These are phyloP conservation scores for Gossypium australe DNA, from an alignment of 345 rosid species.

Conservation along the genomic window DNA sequence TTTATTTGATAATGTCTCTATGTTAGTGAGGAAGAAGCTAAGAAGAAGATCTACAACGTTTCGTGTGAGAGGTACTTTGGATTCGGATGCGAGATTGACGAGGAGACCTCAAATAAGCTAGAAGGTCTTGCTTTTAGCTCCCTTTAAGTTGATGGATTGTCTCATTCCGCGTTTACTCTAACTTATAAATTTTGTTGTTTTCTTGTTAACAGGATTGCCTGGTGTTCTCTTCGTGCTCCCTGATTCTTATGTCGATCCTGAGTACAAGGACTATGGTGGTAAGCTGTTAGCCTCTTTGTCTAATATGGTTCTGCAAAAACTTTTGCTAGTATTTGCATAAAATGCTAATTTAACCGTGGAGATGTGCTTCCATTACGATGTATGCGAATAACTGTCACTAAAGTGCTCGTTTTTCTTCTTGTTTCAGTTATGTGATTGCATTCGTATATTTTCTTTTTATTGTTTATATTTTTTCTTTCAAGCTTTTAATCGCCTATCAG, in stretches of 20 bases:
- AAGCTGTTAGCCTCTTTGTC: constrained; percentile 11
- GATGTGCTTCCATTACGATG: not conserved
- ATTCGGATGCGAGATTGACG: constrained; percentile 92
- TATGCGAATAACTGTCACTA: not conserved
- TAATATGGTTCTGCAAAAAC: not conserved
- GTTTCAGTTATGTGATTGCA: not conserved
- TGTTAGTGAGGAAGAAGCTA: constrained; percentile 85
- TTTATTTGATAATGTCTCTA: constrained; percentile 1
- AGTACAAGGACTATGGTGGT: constrained; percentile 94
- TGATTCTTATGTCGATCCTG: constrained; percentile 88
- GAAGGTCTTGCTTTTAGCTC: constrained; percentile 46
- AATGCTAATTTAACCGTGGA: not conserved
- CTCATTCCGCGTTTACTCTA: not conserved
- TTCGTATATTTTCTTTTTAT: not conserved
- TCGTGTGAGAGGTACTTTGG: constrained; percentile 97
- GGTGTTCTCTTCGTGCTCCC: constrained; percentile 93
- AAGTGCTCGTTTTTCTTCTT: not conserved
- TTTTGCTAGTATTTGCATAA: not conserved
- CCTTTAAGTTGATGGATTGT: not conserved
- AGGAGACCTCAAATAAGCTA: constrained; percentile 88
- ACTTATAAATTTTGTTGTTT: not conserved
- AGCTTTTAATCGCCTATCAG: not conserved
- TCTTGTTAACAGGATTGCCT: constrained; percentile 50
- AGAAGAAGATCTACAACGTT: constrained; percentile 82
- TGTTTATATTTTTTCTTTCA: not conserved